Evolutionary conservation across 306 rosid genomes (phyloP).

Genomic region (Lupinus albus): DNA sequence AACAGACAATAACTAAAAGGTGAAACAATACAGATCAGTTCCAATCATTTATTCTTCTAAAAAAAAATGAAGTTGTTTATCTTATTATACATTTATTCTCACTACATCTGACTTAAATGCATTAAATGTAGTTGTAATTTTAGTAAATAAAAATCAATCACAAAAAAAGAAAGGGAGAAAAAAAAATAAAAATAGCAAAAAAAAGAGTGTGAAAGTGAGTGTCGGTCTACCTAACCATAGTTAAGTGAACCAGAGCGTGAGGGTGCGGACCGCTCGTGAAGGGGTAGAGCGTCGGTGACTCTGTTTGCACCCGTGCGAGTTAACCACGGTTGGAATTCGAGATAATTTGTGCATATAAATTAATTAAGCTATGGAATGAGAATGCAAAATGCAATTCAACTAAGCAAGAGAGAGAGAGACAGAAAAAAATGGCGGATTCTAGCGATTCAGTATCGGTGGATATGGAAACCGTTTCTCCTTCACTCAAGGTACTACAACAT

Average conservation of each 20-base stretch:
- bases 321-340: slow-evolving; percentile 33
- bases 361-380: slow-evolving; percentile 44
- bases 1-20: background rate
- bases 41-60: background rate
- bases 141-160: no score
- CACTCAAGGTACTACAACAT: slow-evolving; percentile 61
- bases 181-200: background rate
- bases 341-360: slow-evolving; percentile 41
- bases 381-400: slow-evolving; percentile 32
- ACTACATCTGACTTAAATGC: no score
- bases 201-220: slow-evolving; percentile 21
- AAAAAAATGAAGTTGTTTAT: no score
- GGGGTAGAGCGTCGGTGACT: slow-evolving; percentile 90
- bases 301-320: slow-evolving; percentile 62
- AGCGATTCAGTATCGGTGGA: slow-evolving; percentile 87
- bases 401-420: slow-evolving; percentile 38
- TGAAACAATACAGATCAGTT: background rate
- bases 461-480: slow-evolving; percentile 66
- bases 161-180: background rate
- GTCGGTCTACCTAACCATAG: slow-evolving; percentile 82
- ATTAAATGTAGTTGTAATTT: no score
- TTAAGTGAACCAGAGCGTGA: slow-evolving; percentile 51
- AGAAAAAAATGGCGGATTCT: slow-evolving; percentile 60
- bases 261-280: slow-evolving; percentile 62
- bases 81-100: no score